Base-by-base conservation (phyloP, 345 rosid species). In the Gossypium australe region DNA sequence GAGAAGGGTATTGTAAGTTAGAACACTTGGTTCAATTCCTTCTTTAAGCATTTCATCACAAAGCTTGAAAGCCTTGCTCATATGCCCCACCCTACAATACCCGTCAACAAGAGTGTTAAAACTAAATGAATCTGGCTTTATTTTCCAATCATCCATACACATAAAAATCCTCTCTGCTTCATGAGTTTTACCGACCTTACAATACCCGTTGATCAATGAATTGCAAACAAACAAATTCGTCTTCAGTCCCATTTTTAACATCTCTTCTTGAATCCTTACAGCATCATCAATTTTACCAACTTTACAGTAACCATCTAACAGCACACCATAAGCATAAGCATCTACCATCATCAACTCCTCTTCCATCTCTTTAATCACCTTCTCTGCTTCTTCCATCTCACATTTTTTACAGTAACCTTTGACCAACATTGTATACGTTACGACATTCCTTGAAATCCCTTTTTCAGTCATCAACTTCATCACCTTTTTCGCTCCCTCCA, bases 51-150 rank as follows among this genome's bases (percentile, higher is more conserved):
- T 89, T 70, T 53, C 78, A 62, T 90, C 85, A 71, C 87, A 88
- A 74, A 90, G 84, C 71, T 67, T 83, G 71, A 90, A 87, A 73
- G 97, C 97, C 78, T 85, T 84, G n/a, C 45, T 61, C 71, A 78
- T 67, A 27, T 63, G 80, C 74, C 89, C 82, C 73, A 75, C 87
- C 77, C 89, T 85, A 80, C 94, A 92, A 53, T 87, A 84, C 34
- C 98, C 98, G 65, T 90, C 90, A 71, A 92, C 80, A 62, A 94
- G 90, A 61, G 93, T 89, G 77, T 89, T 86, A 77, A 84, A 94
- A 67, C 89, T 86, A 77, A 82, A 87, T 11, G 87, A 84, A 86
- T 94, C 94, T 7, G 97, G 94, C 75, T 78, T 85, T 76, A 92
- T 60, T 77, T 79, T 75, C 97, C 93, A 89, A n/a, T 78, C 78